These are phyloP conservation scores for Huiozyma naganishii DNA, from an alignment of 805 yeast species.

Conservation along the genomic window DNA sequence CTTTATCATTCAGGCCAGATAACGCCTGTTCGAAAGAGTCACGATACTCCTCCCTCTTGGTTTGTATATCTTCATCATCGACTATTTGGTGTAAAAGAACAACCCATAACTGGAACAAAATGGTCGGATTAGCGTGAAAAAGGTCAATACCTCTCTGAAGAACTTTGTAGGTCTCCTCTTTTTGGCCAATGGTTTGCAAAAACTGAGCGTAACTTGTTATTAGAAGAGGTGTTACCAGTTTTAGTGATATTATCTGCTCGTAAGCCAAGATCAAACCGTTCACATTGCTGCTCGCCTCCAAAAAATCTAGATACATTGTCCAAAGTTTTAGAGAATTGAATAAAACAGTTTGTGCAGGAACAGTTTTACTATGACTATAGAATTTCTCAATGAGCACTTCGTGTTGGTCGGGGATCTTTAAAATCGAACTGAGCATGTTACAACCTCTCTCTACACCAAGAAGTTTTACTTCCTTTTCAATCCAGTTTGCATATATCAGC, in stretches of 20 bases:
- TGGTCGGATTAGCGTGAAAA: conserved; percentile 37
- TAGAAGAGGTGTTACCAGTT: conserved; percentile 57
- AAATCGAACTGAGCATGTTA: conserved; percentile 33
- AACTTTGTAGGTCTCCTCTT: conserved; percentile 36
- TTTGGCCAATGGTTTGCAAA: conserved; percentile 26
- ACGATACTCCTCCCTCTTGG: conserved; percentile 41
- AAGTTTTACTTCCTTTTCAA: conserved; percentile 52
- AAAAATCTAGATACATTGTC: conserved; percentile 61
- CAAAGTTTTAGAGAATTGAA: conserved; percentile 58
- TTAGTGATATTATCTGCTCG: conserved; percentile 44
- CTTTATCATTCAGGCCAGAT: conserved; percentile 34
- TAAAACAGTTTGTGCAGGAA: conserved; percentile 47
- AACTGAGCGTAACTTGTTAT: conserved; percentile 58
- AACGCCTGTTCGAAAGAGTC: conserved; percentile 68
- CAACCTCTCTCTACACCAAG: conserved; percentile 36
- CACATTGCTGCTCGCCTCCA: conserved; percentile 35
- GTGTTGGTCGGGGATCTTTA: conserved; percentile 30
- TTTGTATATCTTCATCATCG: conserved; percentile 9
- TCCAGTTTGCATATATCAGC: conserved; percentile 65
- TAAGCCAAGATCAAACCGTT: conserved; percentile 30
- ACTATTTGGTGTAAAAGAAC: conserved; percentile 48
- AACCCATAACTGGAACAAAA: conserved; percentile 62
- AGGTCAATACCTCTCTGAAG: conserved; percentile 59
- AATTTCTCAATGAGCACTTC: conserved; percentile 15
- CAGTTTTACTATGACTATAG: conserved; percentile 7